Evolutionary conservation across 2,329 filamentous ascomycete genomes (phyloP).

Genomic region (Elsinoe fawcettii): DNA sequence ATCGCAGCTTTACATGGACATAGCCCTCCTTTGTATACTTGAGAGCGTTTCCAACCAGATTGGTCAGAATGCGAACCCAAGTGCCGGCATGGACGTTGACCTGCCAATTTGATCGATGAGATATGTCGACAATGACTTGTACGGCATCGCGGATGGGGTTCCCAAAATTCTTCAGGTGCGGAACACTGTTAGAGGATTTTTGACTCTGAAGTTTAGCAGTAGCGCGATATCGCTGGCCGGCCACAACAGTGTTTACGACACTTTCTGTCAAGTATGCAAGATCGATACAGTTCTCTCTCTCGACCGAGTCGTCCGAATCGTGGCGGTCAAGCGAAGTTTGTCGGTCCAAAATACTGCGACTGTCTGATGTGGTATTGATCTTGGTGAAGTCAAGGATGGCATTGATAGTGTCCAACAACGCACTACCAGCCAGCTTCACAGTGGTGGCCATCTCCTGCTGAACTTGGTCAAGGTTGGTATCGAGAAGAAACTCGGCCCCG

Average conservation of each 20-base stretch:
- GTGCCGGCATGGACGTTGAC: conserved; percentile 37
- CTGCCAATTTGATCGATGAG: conserved; percentile 31
- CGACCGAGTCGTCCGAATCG: conserved; percentile 16
- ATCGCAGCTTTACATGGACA: conserved; percentile 26
- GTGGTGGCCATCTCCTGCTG: conserved; percentile 40
- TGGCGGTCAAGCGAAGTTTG: conserved; percentile 2
- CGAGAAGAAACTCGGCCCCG: conserved; percentile 43
- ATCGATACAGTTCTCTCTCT: conserved; percentile 19
- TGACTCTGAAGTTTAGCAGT: background rate
- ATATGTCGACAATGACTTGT: conserved; percentile 36
- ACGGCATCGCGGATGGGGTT: conserved; percentile 20
- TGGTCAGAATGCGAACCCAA: conserved; percentile 41
- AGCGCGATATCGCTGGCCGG: conserved; percentile 14
- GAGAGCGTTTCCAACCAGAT: conserved; percentile 41
- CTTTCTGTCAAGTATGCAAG: conserved; percentile 24
- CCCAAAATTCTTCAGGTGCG: background rate
- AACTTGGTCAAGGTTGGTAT: conserved; percentile 34
- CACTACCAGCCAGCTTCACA: conserved; percentile 42
- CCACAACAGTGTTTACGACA: conserved; percentile 18
- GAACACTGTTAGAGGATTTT: background rate
- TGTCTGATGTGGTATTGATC: conserved; percentile 30
- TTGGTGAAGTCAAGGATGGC: conserved; percentile 38
- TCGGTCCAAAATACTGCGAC: conserved; percentile 8
- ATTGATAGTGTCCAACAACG: conserved; percentile 42
- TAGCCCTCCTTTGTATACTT: conserved; percentile 38